These are phyloP conservation scores for Orychophragmus violaceus DNA, from an alignment of 345 rosid species.

Conservation along the genomic window DNA sequence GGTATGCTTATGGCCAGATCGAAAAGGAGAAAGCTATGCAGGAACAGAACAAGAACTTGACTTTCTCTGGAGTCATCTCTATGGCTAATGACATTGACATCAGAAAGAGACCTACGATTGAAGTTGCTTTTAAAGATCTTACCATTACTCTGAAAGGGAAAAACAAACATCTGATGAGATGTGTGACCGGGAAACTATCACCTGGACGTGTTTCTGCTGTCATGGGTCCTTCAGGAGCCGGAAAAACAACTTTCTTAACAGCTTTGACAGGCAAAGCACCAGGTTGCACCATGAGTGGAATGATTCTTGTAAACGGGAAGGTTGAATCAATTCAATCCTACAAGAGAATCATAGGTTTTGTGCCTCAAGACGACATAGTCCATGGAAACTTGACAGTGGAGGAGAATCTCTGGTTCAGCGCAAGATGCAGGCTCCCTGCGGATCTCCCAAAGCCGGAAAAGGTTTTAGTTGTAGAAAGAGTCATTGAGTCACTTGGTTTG, in stretches of 20 bases:
- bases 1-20: constrained; percentile 87
- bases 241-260: constrained; percentile 92
- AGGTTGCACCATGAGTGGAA: constrained; percentile 68
- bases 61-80: constrained; percentile 84
- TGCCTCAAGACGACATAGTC: constrained; percentile 98
- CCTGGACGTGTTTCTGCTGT: constrained; percentile 96
- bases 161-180: constrained; percentile 76
- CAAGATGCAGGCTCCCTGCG: constrained; percentile 92
- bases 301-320: constrained; percentile 82
- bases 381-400: constrained; percentile 97
- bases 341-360: constrained; percentile 88
- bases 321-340: constrained; percentile 72
- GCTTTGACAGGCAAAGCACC: constrained; percentile 87
- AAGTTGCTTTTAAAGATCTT: constrained; percentile 79
- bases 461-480: constrained; percentile 93
- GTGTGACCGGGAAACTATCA: constrained; percentile 81
- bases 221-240: constrained; percentile 99
- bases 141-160: constrained; percentile 70
- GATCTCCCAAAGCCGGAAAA: constrained; percentile 70
- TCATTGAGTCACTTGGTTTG: constrained; percentile 80
- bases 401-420: constrained; percentile 98
- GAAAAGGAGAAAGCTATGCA: constrained; percentile 91
- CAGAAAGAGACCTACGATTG: constrained; percentile 68
- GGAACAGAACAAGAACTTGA: constrained; percentile 78
- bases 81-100: constrained; percentile 71